Evolutionary conservation across 163 green algal genomes (phyloP), one percentile per base, ranked within the genome.

Genomic region (Scenedesmus sp.): DNA sequence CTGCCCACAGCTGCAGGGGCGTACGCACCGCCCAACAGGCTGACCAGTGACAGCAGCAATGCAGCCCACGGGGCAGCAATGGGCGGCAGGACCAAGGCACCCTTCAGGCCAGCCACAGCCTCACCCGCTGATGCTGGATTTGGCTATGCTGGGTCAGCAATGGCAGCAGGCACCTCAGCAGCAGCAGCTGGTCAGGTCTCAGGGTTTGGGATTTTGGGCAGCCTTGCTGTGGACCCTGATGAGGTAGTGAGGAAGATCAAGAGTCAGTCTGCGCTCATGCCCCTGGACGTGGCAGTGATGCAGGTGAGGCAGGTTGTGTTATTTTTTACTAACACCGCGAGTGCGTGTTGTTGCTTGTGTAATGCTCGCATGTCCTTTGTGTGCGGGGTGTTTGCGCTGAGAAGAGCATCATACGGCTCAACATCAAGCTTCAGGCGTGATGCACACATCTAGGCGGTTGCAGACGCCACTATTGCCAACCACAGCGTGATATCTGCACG

Each of bases 31-130:
- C 16, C 20, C 37, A 35, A 2, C 51, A 46, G 4, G 24, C 42
- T 26, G 33, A 78, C 33, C 82, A 81, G 35, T 16, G 24, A 35
- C 81, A 59, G 82, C 82, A 87, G 82, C 82, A 79, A 18, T 43
- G 35, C 12, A 15, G 4, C 0, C 18, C 35, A 81, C 72, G 49
- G 35, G 35, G 46, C 68, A n/a, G 72, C 56, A 10, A 90, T 90
- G 85, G 85, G 85, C 12, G 85, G 85, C n/a, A 42, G 85, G 1
- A 90, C 85, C 85, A 90, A 90, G 72, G 80, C 81, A 86, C 6
- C 26, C 33, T 3, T 53, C 33, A 16, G 53, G 53, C 7, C 56
- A 79, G 53, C 83, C 65, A 42, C 83, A 81, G 40, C 59, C 24
- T 12, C 73, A 13, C 35, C n/a, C 15, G 49, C 46, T 37, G 46